Evolutionary conservation across 139 green algal species (phyloP).

Genomic region (Closterium sp.): DNA sequence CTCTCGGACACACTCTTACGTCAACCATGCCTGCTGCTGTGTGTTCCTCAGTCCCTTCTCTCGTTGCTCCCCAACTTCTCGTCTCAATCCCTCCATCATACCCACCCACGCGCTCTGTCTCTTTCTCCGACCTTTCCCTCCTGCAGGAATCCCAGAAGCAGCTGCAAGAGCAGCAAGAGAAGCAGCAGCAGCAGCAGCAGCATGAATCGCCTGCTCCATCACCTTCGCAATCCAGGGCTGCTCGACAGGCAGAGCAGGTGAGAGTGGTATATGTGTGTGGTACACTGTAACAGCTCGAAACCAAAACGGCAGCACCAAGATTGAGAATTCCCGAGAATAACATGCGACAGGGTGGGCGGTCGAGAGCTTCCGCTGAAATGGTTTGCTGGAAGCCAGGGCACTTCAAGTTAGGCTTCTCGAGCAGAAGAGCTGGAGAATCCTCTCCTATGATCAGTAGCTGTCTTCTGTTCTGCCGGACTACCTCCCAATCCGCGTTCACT

Average conservation of each 20-base stretch:
- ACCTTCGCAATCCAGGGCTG: neutral
- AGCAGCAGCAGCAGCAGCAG: neutral
- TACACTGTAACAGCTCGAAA: too few relatives aligned
- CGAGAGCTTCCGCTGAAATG: too few relatives aligned
- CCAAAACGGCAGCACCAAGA: too few relatives aligned
- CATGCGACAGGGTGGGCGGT: too few relatives aligned
- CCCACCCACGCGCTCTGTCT: neutral
- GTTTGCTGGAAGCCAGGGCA: neutral
- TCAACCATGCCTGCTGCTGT: too few relatives aligned
- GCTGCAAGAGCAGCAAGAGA: neutral
- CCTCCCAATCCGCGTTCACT: neutral
- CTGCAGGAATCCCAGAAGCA: neutral
- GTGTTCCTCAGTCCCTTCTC: neutral
- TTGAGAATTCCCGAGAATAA: too few relatives aligned
- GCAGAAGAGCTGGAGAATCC: too few relatives aligned
- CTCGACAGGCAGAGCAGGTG: neutral
- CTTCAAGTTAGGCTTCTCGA: too few relatives aligned
- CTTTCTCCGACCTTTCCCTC: neutral
- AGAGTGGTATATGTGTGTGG: too few relatives aligned
- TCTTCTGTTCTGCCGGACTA: neutral
- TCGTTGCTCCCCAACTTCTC: neutral
- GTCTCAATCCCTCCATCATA: neutral
- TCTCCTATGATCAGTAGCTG: too few relatives aligned
- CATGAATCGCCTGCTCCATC: neutral
- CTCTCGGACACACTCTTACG: too few relatives aligned